Evolutionary conservation across 306 rosid genomes (phyloP), one percentile per base, ranked within the genome.

Genomic region (Pyrus bretschneideri): DNA sequence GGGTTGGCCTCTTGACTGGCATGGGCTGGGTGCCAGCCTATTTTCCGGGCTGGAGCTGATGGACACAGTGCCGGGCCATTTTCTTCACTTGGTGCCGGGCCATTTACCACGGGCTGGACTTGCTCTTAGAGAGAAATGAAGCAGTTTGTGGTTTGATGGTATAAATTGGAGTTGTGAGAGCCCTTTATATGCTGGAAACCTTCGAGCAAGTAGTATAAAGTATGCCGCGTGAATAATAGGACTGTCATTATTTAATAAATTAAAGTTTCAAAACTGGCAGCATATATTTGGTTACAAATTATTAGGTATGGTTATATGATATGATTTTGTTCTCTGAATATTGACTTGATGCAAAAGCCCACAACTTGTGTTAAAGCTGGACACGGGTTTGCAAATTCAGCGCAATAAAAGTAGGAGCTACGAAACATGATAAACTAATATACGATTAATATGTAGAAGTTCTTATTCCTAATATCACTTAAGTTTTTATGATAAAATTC

Each of bases 321-420:
- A 61, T 61, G 66, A 61, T 61, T 22, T 25, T 61, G 38, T 27
- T 27, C 67, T 27, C 10, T 7, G 67, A 25, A 61, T 5, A 49
- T 49, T 49, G 55, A 49, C 21, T 49, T 15, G 55, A 5, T 49
- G 55, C 55, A 15, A 49, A 49, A 15, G 21, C 55, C 54, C 55
- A 17, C 62, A 51, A 31, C 45, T 33, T 21, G 46, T 31, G 40
- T 33, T 52, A 33, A 42, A 54, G 75, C 64, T 71, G 75, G 75
- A 71, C 49, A 71, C 65, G n/a, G 64, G 75, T 71, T 54, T 31
- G 75, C 75, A 71, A 71, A 49, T 29, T 4, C 8, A 49, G 54
- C 38, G 54, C 19, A 46, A 46, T 46, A 46, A 33, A 33, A 33
- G 38, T 33, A 33, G 38, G 6, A 33, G 7, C 38, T 33, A 33